Evolutionary conservation across 2,329 filamentous ascomycete genomes (phyloP).

Genomic region (Colletotrichum musicola): DNA sequence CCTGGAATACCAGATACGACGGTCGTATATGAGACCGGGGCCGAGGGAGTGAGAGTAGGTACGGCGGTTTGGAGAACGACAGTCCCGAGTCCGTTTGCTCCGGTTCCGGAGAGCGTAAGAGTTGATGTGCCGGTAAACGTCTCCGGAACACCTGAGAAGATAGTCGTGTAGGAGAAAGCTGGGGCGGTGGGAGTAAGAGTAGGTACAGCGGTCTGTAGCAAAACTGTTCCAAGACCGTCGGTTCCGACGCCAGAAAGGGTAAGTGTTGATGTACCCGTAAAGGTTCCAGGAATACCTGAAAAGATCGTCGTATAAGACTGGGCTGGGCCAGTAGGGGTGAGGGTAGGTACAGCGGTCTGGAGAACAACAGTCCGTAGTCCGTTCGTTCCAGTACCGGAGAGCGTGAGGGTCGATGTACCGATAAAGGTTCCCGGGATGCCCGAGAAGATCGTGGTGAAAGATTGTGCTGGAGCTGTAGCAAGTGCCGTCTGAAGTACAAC

Average conservation of each 20-base stretch:
- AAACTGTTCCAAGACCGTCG: conserved; percentile 11
- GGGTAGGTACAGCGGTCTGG: conserved; percentile 11
- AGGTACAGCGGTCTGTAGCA: conserved; percentile 18
- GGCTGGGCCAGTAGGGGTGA: not conserved
- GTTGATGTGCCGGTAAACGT: conserved; percentile 7
- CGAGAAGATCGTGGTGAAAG: conserved; percentile 12
- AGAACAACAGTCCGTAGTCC: conserved; percentile 16
- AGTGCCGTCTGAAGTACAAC: not conserved
- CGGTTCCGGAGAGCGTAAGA: not conserved
- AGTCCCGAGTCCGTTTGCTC: conserved; percentile 6
- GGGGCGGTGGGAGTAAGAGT: not conserved
- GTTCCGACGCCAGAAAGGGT: conserved; percentile 1
- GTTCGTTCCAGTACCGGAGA: not conserved
- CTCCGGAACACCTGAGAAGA: conserved; percentile 9
- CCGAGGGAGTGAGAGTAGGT: not conserved
- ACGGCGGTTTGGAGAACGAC: conserved; percentile 23
- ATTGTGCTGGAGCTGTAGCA: not conserved
- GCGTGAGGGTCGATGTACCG: conserved; percentile 3
- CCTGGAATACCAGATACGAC: conserved; percentile 11
- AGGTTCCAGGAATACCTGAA: conserved; percentile 3
- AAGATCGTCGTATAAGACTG: conserved; percentile 16
- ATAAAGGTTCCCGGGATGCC: conserved; percentile 7
- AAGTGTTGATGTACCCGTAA: not conserved
- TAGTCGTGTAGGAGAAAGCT: conserved; percentile 6
- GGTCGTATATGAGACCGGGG: conserved; percentile 13